A percentile compares a stretch with the other conserved stretches of the same genome.
phyloP scores from a whole-genome alignment of 2,329 filamentous ascomycete genomes.

The Trichophyton schoenleinii region DNA sequence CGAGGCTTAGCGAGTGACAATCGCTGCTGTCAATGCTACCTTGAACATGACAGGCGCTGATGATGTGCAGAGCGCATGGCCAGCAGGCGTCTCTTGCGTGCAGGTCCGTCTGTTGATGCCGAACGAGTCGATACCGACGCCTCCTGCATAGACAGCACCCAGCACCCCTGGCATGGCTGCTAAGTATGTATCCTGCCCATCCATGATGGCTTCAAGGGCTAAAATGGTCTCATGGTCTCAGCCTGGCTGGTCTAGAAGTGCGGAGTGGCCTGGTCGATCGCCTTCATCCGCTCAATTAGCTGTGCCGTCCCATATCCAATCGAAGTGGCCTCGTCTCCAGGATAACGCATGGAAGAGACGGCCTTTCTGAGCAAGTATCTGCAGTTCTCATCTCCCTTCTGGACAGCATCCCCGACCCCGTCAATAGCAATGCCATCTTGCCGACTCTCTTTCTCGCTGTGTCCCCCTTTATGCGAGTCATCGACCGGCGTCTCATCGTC shows the following conservation, averaged over 20 bases:
- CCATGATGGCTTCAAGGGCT: no score
- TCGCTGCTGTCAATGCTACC: background rate
- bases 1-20: background rate
- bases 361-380: background rate
- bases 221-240: background rate
- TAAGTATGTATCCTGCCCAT: no score
- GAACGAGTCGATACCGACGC: background rate
- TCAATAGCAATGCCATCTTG: no score
- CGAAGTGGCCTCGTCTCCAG: background rate
- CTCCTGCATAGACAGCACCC: background rate
- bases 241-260: background rate
- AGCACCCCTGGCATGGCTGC: background rate
- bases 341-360: background rate
- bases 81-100: background rate
- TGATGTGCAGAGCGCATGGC: background rate
- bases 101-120: background rate
- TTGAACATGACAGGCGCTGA: background rate
- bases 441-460: no score
- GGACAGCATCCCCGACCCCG: background rate
- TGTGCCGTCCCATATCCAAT: background rate
- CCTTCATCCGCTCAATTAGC: background rate
- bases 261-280: background rate
- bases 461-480: no score
- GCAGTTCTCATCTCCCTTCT: background rate
- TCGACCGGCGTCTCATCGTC: no score